Evolutionary conservation across 2,329 filamentous ascomycete genomes (phyloP).

Genomic region (Rhynchosporium graminicola): DNA sequence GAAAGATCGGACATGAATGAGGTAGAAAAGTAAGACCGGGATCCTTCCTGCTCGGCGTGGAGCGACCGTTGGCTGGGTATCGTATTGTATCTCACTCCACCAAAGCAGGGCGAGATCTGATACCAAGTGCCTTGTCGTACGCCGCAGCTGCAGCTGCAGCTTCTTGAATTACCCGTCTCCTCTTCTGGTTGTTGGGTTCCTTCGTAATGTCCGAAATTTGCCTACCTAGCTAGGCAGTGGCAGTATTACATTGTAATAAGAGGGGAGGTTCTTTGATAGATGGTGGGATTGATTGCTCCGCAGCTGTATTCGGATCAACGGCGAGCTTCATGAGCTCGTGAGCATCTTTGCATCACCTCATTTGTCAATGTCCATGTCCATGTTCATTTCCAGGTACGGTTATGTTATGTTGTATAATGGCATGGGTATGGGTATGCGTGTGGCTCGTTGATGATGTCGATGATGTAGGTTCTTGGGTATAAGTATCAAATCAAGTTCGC

Average conservation of each 20-base stretch:
- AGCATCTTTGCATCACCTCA: not conserved
- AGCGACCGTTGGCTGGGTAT: not conserved
- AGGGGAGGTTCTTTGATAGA: constrained; percentile 1
- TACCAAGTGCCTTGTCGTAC: no score
- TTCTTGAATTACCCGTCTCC: constrained; percentile 8
- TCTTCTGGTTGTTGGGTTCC: not conserved
- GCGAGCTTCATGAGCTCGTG: constrained; percentile 2
- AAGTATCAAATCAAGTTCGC: not conserved
- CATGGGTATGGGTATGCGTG: no score
- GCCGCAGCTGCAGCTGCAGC: not conserved
- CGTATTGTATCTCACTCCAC: not conserved
- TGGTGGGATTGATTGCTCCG: constrained; percentile 5
- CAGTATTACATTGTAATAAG: not conserved
- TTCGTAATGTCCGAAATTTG: not conserved
- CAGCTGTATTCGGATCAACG: constrained; percentile 8
- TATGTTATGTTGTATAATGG: no score
- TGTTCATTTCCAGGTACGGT: no score
- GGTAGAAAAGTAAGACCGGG: not conserved
- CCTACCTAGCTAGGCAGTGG: not conserved
- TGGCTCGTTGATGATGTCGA: no score
- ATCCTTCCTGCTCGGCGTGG: not conserved
- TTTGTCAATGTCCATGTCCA: no score
- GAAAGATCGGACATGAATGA: not conserved
- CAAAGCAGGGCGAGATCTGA: not conserved
- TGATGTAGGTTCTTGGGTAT: no score